Evolutionary conservation across 148 eudicot species (phyloP).

Genomic region (Polygonum aviculare): DNA sequence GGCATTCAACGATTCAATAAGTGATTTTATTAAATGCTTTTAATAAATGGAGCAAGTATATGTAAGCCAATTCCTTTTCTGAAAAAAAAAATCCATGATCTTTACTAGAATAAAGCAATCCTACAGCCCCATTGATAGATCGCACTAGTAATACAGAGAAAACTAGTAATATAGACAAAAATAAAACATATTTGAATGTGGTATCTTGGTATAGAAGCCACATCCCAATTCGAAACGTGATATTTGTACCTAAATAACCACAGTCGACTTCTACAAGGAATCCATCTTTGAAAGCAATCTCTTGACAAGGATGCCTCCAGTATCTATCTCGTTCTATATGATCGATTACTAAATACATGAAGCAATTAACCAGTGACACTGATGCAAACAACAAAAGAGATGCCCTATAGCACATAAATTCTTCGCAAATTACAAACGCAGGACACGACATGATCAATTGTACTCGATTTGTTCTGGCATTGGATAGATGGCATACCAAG

Average conservation of each 20-base stretch:
- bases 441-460: not conserved
- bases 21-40: not conserved
- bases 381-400: not conserved
- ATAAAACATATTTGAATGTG: not conserved
- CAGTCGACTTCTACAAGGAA: not conserved
- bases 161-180: not conserved
- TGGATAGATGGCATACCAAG: constrained; percentile 19
- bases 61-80: not conserved
- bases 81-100: not conserved
- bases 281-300: not conserved
- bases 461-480: not conserved
- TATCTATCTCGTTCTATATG: not conserved
- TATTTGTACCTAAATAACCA: not conserved
- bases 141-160: not conserved
- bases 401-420: not conserved
- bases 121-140: not conserved
- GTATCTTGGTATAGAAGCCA: not conserved
- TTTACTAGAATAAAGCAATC: not conserved
- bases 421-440: not conserved
- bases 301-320: not conserved
- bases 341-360: not conserved
- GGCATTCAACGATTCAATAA: not conserved
- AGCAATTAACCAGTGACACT: not conserved
- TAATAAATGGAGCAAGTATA: not conserved
- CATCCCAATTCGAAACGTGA: not conserved